Percentiles rank a stretch among this genome's conserved stretches.
phyloP scores from a whole-genome alignment of 768 basidiomycete species.

The Pleurotus platypus region DNA sequence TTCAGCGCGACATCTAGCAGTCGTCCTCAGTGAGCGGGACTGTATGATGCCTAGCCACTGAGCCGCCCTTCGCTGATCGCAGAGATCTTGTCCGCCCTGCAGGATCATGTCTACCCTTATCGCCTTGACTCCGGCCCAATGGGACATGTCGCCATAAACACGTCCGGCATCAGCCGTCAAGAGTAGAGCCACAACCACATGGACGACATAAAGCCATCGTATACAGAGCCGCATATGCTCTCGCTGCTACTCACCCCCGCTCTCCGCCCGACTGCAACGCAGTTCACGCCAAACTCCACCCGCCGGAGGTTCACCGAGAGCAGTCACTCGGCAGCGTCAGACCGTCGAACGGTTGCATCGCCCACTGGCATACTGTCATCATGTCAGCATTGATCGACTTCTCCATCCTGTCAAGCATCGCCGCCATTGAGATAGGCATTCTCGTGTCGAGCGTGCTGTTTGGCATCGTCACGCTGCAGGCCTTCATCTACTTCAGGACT shows the following conservation, averaged over 20 bases:
- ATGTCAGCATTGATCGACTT: neutral
- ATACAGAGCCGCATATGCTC: neutral
- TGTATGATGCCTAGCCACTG: no score
- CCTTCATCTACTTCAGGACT: neutral
- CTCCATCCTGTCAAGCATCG: neutral
- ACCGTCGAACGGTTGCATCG: no score
- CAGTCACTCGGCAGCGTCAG: no score
- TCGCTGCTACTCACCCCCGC: neutral
- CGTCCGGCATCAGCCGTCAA: neutral
- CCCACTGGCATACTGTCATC: no score
- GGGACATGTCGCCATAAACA: neutral
- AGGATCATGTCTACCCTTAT: neutral
- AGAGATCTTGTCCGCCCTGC: neutral
- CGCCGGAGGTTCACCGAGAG: neutral
- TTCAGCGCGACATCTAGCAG: no score
- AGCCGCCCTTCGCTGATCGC: no score
- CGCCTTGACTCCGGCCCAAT: neutral
- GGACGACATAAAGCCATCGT: neutral
- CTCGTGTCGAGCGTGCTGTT: conserved; percentile 2
- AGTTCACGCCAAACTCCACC: neutral
- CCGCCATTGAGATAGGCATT: conserved; percentile 4
- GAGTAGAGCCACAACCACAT: neutral
- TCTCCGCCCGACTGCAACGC: neutral
- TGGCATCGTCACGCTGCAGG: neutral
- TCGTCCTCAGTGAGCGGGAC: no score